Conservation (phyloP, 805 yeast species). For the Ogataea nitratoaversa region DNA sequence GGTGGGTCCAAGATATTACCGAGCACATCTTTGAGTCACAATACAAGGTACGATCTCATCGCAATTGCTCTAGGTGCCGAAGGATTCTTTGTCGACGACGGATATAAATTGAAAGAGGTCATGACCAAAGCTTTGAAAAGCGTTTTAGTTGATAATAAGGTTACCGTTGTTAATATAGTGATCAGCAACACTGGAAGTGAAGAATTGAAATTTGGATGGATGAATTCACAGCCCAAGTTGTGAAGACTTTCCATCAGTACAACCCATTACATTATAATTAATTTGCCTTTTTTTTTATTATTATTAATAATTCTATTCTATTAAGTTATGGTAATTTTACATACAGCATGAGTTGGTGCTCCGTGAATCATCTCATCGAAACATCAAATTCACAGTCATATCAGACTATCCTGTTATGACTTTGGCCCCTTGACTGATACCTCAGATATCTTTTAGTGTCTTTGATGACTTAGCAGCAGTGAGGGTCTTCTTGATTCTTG, state of each 20-base stretch:
- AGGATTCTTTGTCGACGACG: conserved; percentile 45
- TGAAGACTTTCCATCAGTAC: too few species aligned
- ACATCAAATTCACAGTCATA: too few species aligned
- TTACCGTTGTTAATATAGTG: conserved; percentile 55
- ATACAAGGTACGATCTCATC: conserved; percentile 54
- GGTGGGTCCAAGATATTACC: conserved; percentile 35
- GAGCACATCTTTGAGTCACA: conserved; percentile 54
- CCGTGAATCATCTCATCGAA: too few species aligned
- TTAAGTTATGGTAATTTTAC: too few species aligned
- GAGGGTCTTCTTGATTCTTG: too few species aligned
- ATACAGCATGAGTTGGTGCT: too few species aligned
- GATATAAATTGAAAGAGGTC: conserved; percentile 33
- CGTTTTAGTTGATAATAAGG: conserved; percentile 26
- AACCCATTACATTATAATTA: too few species aligned
- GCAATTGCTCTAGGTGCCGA: conserved; percentile 53
- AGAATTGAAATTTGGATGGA: conserved; percentile 65
- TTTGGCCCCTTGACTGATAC: neutral
- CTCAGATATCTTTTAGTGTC: neutral
- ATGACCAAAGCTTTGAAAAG: conserved; percentile 34
- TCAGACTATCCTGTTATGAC: too few species aligned
- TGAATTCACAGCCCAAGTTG: conserved; percentile 38
- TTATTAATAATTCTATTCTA: too few species aligned
- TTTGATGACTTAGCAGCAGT: conserved; percentile 7
- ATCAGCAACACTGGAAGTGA: conserved; percentile 51
- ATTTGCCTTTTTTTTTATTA: too few species aligned